Evolutionary conservation across 805 yeast genomes (phyloP).

Genomic region (Pichia thaimueangensis): DNA sequence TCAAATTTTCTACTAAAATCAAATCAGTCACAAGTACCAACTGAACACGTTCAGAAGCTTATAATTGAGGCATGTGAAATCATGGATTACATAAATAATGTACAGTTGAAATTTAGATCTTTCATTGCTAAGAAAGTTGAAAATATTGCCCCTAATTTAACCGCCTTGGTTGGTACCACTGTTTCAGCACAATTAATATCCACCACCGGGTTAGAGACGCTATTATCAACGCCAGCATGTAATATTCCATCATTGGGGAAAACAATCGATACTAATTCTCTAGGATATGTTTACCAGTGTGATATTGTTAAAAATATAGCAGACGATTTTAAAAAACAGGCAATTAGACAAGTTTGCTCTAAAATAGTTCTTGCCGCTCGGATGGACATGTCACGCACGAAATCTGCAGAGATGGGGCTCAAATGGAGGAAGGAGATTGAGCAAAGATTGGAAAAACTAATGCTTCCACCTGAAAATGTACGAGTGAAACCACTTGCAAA

Average conservation of each 20-base stretch:
- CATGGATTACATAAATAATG: constrained; percentile 38
- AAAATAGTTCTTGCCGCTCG: constrained; percentile 80
- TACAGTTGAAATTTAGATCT: constrained; percentile 38
- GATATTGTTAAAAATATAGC: constrained; percentile 56
- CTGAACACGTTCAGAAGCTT: neutral
- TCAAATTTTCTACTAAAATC: constrained; percentile 35
- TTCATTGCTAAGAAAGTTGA: constrained; percentile 54
- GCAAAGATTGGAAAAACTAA: constrained; percentile 60
- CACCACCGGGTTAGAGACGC: constrained; percentile 59
- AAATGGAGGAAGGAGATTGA: constrained; percentile 56
- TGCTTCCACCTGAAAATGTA: constrained; percentile 67
- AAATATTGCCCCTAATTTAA: constrained; percentile 71
- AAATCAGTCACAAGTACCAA: neutral
- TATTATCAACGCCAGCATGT: constrained; percentile 73
- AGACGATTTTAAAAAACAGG: constrained; percentile 54
- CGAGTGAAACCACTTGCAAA: constrained; percentile 65
- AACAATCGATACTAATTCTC: constrained; percentile 29
- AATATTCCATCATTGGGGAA: constrained; percentile 76
- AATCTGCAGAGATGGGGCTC: constrained; percentile 45
- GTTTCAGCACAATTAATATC: constrained; percentile 70
- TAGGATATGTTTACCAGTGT: constrained; percentile 60
- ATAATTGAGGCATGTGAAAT: constrained; percentile 38
- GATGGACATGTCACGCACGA: constrained; percentile 41
- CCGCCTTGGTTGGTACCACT: constrained; percentile 63
- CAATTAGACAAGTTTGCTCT: constrained; percentile 71